These are phyloP conservation scores for Pseudogymnoascus sp. DNA, from an alignment of 2,329 filamentous ascomycete species.

Conservation along the genomic window DNA sequence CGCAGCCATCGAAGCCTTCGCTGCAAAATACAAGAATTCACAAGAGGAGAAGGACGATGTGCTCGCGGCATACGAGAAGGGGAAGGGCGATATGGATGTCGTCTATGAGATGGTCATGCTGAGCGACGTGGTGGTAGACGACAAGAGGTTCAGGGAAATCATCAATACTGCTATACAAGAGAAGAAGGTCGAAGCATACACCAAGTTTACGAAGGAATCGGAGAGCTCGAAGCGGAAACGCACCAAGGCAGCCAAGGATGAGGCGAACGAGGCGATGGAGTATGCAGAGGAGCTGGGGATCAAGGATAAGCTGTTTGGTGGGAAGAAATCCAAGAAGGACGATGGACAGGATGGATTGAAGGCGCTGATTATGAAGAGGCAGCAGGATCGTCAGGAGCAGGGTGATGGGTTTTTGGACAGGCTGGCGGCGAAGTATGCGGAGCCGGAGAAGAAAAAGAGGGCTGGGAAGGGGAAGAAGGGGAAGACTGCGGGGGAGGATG, in stretches of 20 bases:
- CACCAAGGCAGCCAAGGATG: constrained; percentile 53
- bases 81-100: constrained; percentile 65
- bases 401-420: constrained; percentile 58
- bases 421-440: constrained; percentile 68
- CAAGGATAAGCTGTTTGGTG: constrained; percentile 59
- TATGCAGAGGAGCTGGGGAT: constrained; percentile 68
- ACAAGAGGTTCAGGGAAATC: constrained; percentile 72
- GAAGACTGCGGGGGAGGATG: constrained; percentile 53
- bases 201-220: constrained; percentile 66
- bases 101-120: constrained; percentile 83
- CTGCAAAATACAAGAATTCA: constrained; percentile 71
- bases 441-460: constrained; percentile 30
- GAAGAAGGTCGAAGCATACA: constrained; percentile 58
- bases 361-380: constrained; percentile 66
- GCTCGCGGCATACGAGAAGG: constrained; percentile 64
- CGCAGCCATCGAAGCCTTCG: constrained; percentile 68
- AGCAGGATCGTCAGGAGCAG: constrained; percentile 44
- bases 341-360: constrained; percentile 49
- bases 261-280: constrained; percentile 66
- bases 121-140: constrained; percentile 74
- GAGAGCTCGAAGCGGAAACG: constrained; percentile 54
- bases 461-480: constrained; percentile 46
- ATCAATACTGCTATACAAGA: constrained; percentile 72
- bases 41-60: constrained; percentile 78
- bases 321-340: constrained; percentile 34